A percentile compares a stretch with the other conserved stretches of the same genome.
phyloP scores from a whole-genome alignment of 192 early-diverging fungal genomes.

The Gonapodya prolifera region DNA sequence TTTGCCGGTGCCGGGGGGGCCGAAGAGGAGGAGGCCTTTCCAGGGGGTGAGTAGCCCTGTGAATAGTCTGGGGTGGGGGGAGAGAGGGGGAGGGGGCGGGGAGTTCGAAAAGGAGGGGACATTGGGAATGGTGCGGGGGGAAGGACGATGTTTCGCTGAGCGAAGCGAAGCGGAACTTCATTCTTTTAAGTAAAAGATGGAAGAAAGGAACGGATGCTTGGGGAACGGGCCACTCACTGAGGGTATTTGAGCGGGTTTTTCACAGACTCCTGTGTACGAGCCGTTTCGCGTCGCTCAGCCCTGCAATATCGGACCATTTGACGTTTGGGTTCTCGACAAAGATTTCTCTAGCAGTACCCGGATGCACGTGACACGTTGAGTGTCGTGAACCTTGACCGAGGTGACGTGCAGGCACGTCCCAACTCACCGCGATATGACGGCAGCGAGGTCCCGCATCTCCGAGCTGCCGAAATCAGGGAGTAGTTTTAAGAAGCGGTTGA shows the following conservation, averaged over 20 bases:
- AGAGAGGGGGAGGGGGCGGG: neutral
- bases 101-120: constrained; percentile 13
- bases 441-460: constrained; percentile 33
- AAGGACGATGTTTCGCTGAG: neutral
- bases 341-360: constrained; percentile 23
- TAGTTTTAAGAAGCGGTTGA: constrained; percentile 31
- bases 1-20: constrained; percentile 36
- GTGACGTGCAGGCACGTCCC: neutral
- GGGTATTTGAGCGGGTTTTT: constrained; percentile 50
- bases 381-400: neutral
- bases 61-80: constrained; percentile 18
- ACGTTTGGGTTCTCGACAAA: constrained; percentile 34
- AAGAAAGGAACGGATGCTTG: no score
- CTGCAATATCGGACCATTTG: constrained; percentile 33
- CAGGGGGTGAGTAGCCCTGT: constrained; percentile 36
- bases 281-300: constrained; percentile 27
- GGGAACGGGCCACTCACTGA: constrained; percentile 41
- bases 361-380: constrained; percentile 1
- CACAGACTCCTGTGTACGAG: constrained; percentile 46
- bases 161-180: neutral
- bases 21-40: constrained; percentile 41
- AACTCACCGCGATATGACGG: constrained; percentile 27
- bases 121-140: constrained; percentile 23
- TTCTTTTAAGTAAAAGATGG: no score
- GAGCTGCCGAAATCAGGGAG: constrained; percentile 27